Conservation (phyloP, 495 filamentous ascomycete genomes). For the Penicillium samsonianum region DNA sequence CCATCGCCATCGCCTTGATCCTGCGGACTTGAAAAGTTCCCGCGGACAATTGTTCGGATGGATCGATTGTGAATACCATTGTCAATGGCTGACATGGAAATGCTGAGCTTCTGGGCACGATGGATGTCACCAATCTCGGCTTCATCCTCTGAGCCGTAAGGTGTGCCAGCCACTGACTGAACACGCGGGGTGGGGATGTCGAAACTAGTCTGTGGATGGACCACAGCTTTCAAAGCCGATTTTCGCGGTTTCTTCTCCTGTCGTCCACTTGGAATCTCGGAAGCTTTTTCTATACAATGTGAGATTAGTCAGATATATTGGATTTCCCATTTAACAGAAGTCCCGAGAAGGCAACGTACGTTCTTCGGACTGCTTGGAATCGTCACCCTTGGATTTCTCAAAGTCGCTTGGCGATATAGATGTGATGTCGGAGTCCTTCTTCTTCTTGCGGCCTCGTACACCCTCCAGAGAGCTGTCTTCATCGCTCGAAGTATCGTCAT, state of each 20-base stretch:
- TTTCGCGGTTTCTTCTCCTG: constrained; percentile 38
- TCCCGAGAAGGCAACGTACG: constrained; percentile 52
- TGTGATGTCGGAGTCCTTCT: constrained; percentile 25
- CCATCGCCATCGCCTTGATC: constrained; percentile 76
- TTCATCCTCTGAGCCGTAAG: constrained; percentile 84
- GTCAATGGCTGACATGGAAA: constrained; percentile 74
- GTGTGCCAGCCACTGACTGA: constrained; percentile 69
- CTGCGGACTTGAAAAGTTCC: constrained; percentile 73
- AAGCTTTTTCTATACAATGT: constrained; percentile 10
- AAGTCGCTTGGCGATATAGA: constrained; percentile 25
- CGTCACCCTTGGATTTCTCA: constrained; percentile 19
- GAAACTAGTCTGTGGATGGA: constrained; percentile 82
- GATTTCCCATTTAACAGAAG: background rate
- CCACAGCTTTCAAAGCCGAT: constrained; percentile 53
- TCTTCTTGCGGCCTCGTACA: constrained; percentile 36
- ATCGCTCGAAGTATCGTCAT: constrained; percentile 51
- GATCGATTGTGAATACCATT: constrained; percentile 76
- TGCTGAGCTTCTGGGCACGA: constrained; percentile 78
- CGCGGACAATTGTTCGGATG: constrained; percentile 84
- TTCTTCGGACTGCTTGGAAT: constrained; percentile 52
- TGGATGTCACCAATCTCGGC: constrained; percentile 80
- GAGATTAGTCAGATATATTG: constrained; percentile 5
- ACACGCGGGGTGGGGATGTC: constrained; percentile 53
- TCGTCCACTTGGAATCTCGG: constrained; percentile 6
- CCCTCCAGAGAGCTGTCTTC: constrained; percentile 43